Evolutionary conservation across 164 flowering plant genomes (phyloP).

Genomic region (Houttuynia cordata): DNA sequence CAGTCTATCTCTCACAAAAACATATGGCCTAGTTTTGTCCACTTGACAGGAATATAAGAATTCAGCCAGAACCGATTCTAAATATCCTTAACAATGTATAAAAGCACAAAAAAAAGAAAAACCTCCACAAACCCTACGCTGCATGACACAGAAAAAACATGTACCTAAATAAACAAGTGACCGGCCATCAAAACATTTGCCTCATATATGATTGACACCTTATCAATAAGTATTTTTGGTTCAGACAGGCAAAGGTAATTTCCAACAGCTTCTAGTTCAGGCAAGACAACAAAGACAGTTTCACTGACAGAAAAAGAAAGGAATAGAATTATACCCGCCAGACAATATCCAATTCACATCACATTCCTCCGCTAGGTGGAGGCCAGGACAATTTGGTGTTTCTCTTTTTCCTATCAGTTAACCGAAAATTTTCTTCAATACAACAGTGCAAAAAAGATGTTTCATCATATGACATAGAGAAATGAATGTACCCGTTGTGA

Average conservation of each 20-base stretch:
- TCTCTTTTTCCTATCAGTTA: slow-evolving; percentile 34
- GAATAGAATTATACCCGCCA: slow-evolving; percentile 31
- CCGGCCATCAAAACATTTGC: no score
- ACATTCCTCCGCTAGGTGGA: slow-evolving; percentile 48
- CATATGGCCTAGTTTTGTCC: no score
- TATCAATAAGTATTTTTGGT: no score
- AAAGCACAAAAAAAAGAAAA: no score
- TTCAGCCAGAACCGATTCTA: no score
- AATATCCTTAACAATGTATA: no score
- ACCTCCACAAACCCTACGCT: no score
- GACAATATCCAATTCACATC: slow-evolving; percentile 48
- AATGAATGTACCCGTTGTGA: slow-evolving; percentile 6
- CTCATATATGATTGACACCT: no score
- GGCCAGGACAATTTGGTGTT: slow-evolving; percentile 31
- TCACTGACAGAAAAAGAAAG: neutral
- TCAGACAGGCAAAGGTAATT: neutral
- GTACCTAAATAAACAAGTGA: no score
- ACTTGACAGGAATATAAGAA: no score
- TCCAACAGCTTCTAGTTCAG: neutral
- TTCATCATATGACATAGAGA: neutral
- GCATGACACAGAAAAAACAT: no score
- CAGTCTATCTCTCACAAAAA: no score
- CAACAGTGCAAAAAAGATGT: neutral
- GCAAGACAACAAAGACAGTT: neutral
- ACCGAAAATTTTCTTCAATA: neutral